phyloP scores from a whole-genome alignment of 106 monocot species.

The Allium fistulosum region DNA sequence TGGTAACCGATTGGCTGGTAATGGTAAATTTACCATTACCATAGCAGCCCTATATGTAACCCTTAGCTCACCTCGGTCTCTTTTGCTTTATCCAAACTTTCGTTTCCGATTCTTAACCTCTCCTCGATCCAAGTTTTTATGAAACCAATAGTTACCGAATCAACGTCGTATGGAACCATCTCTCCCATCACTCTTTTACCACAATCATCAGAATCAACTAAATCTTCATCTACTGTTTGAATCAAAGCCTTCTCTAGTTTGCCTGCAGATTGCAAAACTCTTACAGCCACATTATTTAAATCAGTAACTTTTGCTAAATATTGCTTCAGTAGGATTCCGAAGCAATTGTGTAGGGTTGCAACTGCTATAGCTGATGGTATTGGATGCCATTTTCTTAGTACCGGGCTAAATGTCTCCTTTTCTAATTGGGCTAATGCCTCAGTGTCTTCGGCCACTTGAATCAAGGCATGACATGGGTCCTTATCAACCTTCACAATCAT shows the following conservation, averaged over 20 bases:
- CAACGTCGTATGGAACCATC: constrained; percentile 76
- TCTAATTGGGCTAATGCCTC: constrained; percentile 62
- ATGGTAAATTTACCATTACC: no score
- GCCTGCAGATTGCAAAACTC: constrained; percentile 61
- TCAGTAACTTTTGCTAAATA: constrained; percentile 36
- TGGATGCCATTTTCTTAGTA: constrained; percentile 63
- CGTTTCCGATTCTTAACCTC: constrained; percentile 43
- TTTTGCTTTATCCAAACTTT: constrained; percentile 54
- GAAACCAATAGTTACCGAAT: constrained; percentile 39
- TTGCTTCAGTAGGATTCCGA: constrained; percentile 62
- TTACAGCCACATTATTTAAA: constrained; percentile 49
- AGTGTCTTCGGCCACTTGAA: constrained; percentile 55
- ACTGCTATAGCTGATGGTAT: constrained; percentile 49
- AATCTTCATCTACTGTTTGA: constrained; percentile 73
- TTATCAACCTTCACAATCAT: constrained; percentile 51
- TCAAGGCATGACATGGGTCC: constrained; percentile 34
- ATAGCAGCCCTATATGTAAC: no score
- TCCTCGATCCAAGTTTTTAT: constrained; percentile 79
- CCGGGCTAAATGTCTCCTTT: constrained; percentile 56
- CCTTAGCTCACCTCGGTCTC: constrained; percentile 61
- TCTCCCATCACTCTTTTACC: constrained; percentile 53
- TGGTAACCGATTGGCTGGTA: no score
- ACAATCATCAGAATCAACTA: constrained; percentile 44
- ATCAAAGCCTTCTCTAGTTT: constrained; percentile 70
- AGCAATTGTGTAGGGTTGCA: constrained; percentile 73